Conservation (phyloP, 805 yeast species). For the Nakazawaea wickerhamii region DNA sequence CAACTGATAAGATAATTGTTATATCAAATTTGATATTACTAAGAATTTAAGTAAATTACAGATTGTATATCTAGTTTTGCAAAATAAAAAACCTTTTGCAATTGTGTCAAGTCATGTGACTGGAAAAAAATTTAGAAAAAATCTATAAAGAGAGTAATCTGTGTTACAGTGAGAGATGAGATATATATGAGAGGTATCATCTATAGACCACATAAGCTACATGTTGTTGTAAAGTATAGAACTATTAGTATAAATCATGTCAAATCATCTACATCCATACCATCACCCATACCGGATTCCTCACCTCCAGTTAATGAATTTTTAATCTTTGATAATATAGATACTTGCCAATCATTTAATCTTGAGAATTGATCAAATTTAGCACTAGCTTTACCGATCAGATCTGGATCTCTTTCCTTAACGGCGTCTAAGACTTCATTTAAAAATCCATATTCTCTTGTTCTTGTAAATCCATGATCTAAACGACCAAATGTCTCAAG, state of each 20-base stretch:
- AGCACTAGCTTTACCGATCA: conserved; percentile 64
- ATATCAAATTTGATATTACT: no score
- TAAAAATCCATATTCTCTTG: conserved; percentile 71
- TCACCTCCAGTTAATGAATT: conserved; percentile 42
- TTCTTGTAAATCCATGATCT: conserved; percentile 70
- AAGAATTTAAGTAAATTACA: no score
- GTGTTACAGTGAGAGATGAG: neutral
- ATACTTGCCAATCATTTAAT: conserved; percentile 88
- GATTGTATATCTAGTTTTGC: neutral
- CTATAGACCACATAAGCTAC: neutral
- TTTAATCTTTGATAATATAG: conserved; percentile 77
- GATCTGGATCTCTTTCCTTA: conserved; percentile 73
- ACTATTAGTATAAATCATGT: conserved; percentile 5
- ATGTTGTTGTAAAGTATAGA: neutral
- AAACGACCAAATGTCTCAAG: conserved; percentile 57
- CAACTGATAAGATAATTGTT: neutral
- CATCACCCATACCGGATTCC: conserved; percentile 25
- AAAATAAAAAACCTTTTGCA: neutral
- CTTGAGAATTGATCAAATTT: conserved; percentile 85
- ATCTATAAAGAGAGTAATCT: no score
- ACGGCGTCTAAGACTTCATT: conserved; percentile 67
- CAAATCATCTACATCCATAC: conserved; percentile 26
- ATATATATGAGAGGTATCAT: neutral
- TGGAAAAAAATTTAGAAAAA: no score
- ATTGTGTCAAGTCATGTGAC: neutral